A percentile compares a stretch with the other conserved stretches of the same genome.
Evolutionary conservation across 352 stramenopile species (phyloP).

Genomic region (Elongisporangium senticosum): DNA sequence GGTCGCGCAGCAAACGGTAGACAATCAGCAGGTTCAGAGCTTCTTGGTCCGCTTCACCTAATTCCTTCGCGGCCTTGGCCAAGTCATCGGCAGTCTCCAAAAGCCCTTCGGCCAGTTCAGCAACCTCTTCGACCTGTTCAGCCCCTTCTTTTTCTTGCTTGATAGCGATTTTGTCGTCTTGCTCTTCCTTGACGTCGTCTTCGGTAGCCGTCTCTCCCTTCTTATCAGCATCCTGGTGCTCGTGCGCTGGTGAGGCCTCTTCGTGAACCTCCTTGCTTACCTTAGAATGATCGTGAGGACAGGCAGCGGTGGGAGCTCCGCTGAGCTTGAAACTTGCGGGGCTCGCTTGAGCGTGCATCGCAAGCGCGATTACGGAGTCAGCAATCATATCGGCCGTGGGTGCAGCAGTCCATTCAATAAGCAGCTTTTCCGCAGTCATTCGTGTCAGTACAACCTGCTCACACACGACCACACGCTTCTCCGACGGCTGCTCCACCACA

Average conservation of each 20-base stretch:
- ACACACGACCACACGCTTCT: conserved; percentile 63
- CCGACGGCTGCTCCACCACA: conserved; percentile 43
- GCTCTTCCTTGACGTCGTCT: conserved; percentile 15
- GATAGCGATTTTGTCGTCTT: conserved; percentile 11
- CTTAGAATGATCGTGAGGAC: conserved; percentile 76
- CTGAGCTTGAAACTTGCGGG: conserved; percentile 80
- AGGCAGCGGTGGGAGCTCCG: conserved; percentile 63
- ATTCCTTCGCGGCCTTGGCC: conserved; percentile 52
- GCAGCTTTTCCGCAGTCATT: conserved; percentile 30
- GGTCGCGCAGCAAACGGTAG: conserved; percentile 79
- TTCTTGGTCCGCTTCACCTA: conserved; percentile 72
- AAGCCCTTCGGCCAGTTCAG: conserved; percentile 11
- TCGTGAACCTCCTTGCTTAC: conserved; percentile 14
- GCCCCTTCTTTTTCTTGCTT: conserved; percentile 16
- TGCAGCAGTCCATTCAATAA: conserved; percentile 86
- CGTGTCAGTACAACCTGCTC: conserved; percentile 69
- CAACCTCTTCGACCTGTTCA: conserved; percentile 5
- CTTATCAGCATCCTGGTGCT: conserved; percentile 9
- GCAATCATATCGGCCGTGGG: conserved; percentile 95
- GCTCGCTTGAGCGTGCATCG: conserved; percentile 92
- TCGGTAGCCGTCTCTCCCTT: conserved; percentile 14
- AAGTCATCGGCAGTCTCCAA: conserved; percentile 26
- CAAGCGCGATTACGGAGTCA: conserved; percentile 93
- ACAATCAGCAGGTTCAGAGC: conserved; percentile 81
- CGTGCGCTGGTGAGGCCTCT: conserved; percentile 5